Percentiles rank a stretch among this genome's conserved stretches.
phyloP scores from a whole-genome alignment of 768 basidiomycete species.

The Suillus luteus region DNA sequence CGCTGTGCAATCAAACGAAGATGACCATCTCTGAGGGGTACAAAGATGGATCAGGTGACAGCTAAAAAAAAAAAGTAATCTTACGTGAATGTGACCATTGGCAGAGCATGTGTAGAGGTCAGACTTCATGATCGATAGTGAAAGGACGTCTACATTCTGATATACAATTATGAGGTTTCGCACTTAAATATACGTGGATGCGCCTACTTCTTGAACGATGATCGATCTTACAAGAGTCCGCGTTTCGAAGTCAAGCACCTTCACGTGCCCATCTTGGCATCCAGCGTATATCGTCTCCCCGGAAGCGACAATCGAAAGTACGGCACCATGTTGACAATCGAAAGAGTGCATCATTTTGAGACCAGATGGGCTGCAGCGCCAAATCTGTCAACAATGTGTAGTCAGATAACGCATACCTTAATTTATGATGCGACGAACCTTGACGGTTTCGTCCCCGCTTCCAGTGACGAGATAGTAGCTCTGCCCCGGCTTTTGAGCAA shows the following conservation, averaged over 20 bases:
- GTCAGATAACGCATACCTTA: not conserved
- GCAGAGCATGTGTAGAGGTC: constrained; percentile 69
- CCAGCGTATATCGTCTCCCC: constrained; percentile 89
- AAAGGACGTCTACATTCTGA: constrained; percentile 79
- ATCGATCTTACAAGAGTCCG: constrained; percentile 84
- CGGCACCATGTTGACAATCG: constrained; percentile 73
- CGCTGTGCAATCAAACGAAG: constrained; percentile 81
- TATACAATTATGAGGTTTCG: constrained; percentile 6
- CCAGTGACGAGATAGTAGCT: constrained; percentile 72
- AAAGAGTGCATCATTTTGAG: constrained; percentile 65
- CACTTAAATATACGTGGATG: not conserved
- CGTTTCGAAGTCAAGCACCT: constrained; percentile 89
- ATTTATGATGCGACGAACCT: constrained; percentile 45
- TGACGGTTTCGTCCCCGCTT: constrained; percentile 89
- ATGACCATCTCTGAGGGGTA: constrained; percentile 67
- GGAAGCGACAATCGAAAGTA: constrained; percentile 73
- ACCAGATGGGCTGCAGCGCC: constrained; percentile 53
- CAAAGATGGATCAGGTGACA: not conserved
- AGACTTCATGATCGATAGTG: constrained; percentile 69
- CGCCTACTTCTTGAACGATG: constrained; percentile 74
- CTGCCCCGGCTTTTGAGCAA: constrained; percentile 22
- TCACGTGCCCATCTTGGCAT: constrained; percentile 92
- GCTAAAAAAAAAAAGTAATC: not conserved
- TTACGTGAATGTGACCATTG: constrained; percentile 70
- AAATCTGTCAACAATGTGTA: constrained; percentile 48